phyloP scores from a whole-genome alignment of 1,284 basidiomycete genomes.

The Pterulicium gracile region DNA sequence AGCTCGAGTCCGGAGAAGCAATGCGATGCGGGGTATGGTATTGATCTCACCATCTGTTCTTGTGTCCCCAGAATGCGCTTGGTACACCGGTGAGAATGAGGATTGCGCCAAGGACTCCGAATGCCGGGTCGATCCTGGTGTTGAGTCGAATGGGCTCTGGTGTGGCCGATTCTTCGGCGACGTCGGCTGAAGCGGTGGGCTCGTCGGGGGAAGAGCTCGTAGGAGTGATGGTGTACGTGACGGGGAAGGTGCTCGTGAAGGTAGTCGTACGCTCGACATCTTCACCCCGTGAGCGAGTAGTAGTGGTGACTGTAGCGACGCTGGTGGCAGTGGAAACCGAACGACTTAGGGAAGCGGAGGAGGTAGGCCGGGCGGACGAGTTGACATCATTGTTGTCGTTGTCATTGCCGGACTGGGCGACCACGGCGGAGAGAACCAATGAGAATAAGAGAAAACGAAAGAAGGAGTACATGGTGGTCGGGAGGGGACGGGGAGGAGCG shows the following conservation, averaged over 20 bases:
- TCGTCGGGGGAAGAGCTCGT: constrained; percentile 23
- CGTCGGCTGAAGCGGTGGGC: constrained; percentile 25
- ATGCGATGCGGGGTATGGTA: too few species aligned
- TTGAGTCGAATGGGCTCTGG: constrained; percentile 48
- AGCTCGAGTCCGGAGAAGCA: constrained; percentile 10
- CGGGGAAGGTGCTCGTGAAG: constrained; percentile 43
- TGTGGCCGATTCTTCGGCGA: constrained; percentile 35
- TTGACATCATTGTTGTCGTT: constrained; percentile 12
- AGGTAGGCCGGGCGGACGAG: constrained; percentile 15
- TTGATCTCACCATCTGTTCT: constrained; percentile 79
- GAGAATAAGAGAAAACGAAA: constrained; percentile 9
- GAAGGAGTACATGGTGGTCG: constrained; percentile 3
- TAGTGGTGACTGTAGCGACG: constrained; percentile 33
- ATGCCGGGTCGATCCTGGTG: constrained; percentile 79
- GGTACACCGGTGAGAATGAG: constrained; percentile 86
- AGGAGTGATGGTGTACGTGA: constrained; percentile 30
- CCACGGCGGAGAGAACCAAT: constrained; percentile 11
- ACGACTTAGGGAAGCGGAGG: constrained; percentile 18
- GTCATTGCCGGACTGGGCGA: constrained; percentile 8
- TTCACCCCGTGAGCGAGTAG: constrained; percentile 35
- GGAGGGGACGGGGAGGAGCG: constrained; percentile 5
- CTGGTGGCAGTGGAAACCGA: constrained; percentile 41
- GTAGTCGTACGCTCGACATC: constrained; percentile 38
- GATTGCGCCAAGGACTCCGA: constrained; percentile 80
- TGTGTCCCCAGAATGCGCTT: constrained; percentile 85